A percentile compares a stretch with the other conserved stretches of the same genome.
Conservation (phyloP, 768 basidiomycete genomes). For the Lentinus tigrinus region DNA sequence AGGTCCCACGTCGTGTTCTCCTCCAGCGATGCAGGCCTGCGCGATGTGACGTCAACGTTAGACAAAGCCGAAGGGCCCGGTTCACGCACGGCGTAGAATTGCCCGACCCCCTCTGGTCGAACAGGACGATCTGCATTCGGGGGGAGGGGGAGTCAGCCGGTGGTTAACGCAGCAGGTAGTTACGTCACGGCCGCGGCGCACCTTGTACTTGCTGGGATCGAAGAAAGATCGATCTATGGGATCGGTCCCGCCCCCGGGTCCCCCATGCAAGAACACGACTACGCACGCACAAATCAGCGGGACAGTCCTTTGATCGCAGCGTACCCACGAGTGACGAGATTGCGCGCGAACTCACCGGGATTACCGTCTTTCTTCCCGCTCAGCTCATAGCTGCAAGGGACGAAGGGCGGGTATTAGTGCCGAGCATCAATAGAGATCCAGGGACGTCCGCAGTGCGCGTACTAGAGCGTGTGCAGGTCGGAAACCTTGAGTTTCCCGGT, state of each 20-base stretch:
- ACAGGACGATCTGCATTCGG: conserved; percentile 64
- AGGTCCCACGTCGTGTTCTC: conserved; percentile 96
- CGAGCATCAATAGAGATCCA: background rate
- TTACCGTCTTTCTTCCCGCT: conserved; percentile 74
- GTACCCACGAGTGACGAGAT: background rate
- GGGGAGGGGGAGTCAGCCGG: background rate
- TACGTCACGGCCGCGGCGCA: conserved; percentile 23
- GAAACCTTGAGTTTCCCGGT: conserved; percentile 68
- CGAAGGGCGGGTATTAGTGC: background rate
- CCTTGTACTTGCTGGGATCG: conserved; percentile 84
- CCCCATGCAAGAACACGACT: conserved; percentile 85
- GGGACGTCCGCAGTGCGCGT: conserved; percentile 23
- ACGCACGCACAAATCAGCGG: background rate
- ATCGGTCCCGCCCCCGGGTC: conserved; percentile 79
- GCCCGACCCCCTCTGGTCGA: conserved; percentile 89
- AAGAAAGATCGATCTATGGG: conserved; percentile 74
- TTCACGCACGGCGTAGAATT: conserved; percentile 80
- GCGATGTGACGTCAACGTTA: background rate
- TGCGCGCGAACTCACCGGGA: conserved; percentile 53
- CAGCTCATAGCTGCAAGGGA: conserved; percentile 65
- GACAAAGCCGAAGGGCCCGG: background rate
- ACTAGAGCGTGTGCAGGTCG: conserved; percentile 78
- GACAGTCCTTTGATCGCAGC: background rate
- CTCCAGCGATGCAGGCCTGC: conserved; percentile 68
- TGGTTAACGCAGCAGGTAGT: background rate